phyloP scores from a whole-genome alignment of 2,329 filamentous ascomycete species.

The Chaetomium sp. region DNA sequence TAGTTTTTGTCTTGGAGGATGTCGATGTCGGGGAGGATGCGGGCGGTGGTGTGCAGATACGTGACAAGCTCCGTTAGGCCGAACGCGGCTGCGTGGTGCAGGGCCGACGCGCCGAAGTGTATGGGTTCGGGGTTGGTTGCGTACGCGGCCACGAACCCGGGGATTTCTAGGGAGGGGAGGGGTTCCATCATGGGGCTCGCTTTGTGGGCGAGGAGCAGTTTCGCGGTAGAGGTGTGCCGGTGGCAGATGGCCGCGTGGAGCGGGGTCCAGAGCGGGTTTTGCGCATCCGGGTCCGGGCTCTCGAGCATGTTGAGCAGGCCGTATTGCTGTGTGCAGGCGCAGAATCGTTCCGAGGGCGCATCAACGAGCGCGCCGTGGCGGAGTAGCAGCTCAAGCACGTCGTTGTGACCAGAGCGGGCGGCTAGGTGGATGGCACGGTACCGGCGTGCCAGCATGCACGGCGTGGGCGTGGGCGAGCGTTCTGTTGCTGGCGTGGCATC shows the following conservation, averaged over 20 bases:
- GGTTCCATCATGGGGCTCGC: constrained; percentile 20
- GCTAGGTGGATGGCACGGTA: constrained; percentile 25
- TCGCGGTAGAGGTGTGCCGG: constrained; percentile 19
- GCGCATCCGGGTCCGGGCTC: constrained; percentile 6
- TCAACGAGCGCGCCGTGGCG: constrained; percentile 22
- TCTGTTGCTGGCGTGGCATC: constrained; percentile 13
- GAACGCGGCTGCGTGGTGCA: constrained; percentile 25
- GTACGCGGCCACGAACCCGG: background rate
- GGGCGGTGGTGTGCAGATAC: background rate
- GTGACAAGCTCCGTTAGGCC: constrained; percentile 20
- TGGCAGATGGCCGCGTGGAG: constrained; percentile 27
- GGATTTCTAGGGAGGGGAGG: background rate
- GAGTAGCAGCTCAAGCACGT: constrained; percentile 20
- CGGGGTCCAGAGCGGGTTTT: constrained; percentile 17
- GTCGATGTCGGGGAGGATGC: constrained; percentile 18
- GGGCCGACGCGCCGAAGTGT: constrained; percentile 18
- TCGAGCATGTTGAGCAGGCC: constrained; percentile 21
- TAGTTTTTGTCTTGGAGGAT: constrained; percentile 21
- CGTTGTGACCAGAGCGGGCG: constrained; percentile 21
- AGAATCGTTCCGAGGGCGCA: constrained; percentile 15
- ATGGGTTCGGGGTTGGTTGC: background rate
- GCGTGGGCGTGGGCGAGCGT: background rate
- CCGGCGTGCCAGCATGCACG: constrained; percentile 1
- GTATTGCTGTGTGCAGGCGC: constrained; percentile 19
- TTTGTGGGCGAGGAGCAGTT: constrained; percentile 22